Percentiles rank a stretch among this genome's conserved stretches.
These are phyloP conservation scores for Betula pendula DNA, from an alignment of 306 rosid genomes.

Conservation along the genomic window DNA sequence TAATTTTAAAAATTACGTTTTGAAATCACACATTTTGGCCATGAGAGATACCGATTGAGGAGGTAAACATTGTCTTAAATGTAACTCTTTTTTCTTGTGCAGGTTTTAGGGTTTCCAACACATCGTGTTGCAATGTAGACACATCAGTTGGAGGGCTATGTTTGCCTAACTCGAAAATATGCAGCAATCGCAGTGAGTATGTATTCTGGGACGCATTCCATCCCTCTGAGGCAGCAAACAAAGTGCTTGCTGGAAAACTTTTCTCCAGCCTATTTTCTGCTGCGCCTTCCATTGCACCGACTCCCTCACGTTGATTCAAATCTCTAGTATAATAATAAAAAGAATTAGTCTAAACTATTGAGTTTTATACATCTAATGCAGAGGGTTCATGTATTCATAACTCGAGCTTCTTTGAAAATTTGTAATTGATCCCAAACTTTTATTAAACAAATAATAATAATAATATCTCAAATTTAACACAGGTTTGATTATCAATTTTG, in stretches of 20 bases:
- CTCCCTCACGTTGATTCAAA: slow-evolving; percentile 31
- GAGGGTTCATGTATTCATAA: background rate
- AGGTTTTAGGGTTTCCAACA: slow-evolving; percentile 84
- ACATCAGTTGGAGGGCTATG: slow-evolving; percentile 73
- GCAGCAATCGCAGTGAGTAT: slow-evolving; percentile 56
- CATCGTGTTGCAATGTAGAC: slow-evolving; percentile 84
- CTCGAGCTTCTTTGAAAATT: no score
- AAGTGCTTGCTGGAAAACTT: slow-evolving; percentile 57
- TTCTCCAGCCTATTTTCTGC: slow-evolving; percentile 43
- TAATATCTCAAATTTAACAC: no score
- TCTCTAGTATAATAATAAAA: no score
- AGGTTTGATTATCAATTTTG: no score
- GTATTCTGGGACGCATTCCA: slow-evolving; percentile 95
- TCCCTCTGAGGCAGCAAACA: slow-evolving; percentile 88
- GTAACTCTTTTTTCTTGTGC: background rate
- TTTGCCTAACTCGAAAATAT: slow-evolving; percentile 73
- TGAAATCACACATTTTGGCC: no score
- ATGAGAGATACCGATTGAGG: background rate
- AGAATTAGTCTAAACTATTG: background rate
- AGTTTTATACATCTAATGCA: background rate
- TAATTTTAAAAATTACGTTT: no score
- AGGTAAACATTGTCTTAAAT: background rate
- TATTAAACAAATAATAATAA: no score
- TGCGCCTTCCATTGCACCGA: slow-evolving; percentile 39
- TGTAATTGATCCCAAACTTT: no score